A percentile compares a stretch with the other conserved stretches of the same genome.
Conservation (phyloP, 1,139 yeast genomes). For the Geotrichum restrictum region DNA sequence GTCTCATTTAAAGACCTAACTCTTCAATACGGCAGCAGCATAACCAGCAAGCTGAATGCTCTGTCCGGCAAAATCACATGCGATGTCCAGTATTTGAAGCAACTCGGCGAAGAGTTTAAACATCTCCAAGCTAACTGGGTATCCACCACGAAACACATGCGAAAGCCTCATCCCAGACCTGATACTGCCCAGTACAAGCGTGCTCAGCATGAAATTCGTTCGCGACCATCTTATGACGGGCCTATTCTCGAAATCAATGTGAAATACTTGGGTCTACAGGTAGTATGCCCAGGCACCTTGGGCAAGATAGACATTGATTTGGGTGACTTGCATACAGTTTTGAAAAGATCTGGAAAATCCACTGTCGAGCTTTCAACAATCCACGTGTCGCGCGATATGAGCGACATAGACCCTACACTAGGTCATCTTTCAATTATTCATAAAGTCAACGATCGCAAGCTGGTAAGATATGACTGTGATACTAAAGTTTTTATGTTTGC, state of each 20-base stretch:
- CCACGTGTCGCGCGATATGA: slow-evolving; percentile 19
- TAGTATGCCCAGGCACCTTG: slow-evolving; percentile 21
- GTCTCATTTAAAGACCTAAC: slow-evolving; percentile 10
- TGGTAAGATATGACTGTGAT: slow-evolving; percentile 23
- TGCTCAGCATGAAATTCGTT: not conserved
- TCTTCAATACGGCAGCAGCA: slow-evolving; percentile 2
- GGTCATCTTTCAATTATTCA: slow-evolving; percentile 28
- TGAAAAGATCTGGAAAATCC: slow-evolving; percentile 6
- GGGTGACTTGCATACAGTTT: slow-evolving; percentile 29
- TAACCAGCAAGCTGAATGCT: slow-evolving; percentile 5
- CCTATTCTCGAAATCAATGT: slow-evolving; percentile 10
- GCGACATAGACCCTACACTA: slow-evolving; percentile 18
- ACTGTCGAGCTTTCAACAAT: slow-evolving; percentile 10
- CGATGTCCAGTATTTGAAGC: slow-evolving; percentile 1
- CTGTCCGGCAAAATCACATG: slow-evolving; percentile 10
- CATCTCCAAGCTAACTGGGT: not conserved
- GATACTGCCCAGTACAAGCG: not conserved
- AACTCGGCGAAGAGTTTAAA: slow-evolving; percentile 4
- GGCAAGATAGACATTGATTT: slow-evolving; percentile 31
- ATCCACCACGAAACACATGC: not conserved
- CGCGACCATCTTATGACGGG: slow-evolving; percentile 4
- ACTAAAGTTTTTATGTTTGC: not conserved
- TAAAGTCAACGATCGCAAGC: slow-evolving; percentile 26
- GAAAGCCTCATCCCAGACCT: not conserved
- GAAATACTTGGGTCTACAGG: slow-evolving; percentile 4